These are phyloP conservation scores for Aspergillus ustus DNA, from an alignment of 2,329 filamentous ascomycete species.

Conservation along the genomic window DNA sequence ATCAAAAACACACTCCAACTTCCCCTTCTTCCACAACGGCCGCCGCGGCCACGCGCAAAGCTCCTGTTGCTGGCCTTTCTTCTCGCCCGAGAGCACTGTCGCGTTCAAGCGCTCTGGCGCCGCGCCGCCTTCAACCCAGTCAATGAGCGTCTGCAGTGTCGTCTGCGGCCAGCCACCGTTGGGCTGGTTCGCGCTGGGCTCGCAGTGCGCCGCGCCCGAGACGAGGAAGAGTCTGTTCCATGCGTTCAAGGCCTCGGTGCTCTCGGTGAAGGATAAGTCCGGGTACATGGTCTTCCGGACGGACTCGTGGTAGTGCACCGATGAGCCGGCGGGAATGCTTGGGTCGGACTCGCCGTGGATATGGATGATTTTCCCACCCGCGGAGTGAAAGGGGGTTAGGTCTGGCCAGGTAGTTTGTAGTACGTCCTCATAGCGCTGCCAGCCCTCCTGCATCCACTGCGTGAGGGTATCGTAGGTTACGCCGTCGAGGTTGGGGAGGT, in stretches of 20 bases:
- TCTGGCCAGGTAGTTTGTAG: constrained; percentile 61
- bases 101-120: constrained; percentile 51
- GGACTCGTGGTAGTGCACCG: constrained; percentile 60
- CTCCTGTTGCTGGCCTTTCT: constrained; percentile 35
- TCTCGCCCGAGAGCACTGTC: constrained; percentile 36
- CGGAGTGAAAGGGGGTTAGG: constrained; percentile 53
- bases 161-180: constrained; percentile 49
- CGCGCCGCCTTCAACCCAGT: constrained; percentile 57
- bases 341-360: constrained; percentile 62
- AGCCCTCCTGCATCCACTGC: constrained; percentile 57
- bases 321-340: constrained; percentile 58
- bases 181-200: constrained; percentile 50
- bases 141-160: constrained; percentile 52
- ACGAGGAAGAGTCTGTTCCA: constrained; percentile 62
- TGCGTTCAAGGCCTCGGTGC: constrained; percentile 49
- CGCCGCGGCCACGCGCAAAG: constrained; percentile 40
- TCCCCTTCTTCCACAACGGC: constrained; percentile 37
- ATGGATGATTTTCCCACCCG: constrained; percentile 62
- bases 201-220: constrained; percentile 59
- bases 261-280: constrained; percentile 42
- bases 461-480: constrained; percentile 62
- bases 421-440: constrained; percentile 54
- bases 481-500: constrained; percentile 48
- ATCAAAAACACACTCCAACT: constrained; percentile 45
- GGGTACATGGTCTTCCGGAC: constrained; percentile 58